Evolutionary conservation across 1,139 yeast species (phyloP), one percentile per base, ranked within the genome.

Genomic region (Yamadazyma friedrichii): DNA sequence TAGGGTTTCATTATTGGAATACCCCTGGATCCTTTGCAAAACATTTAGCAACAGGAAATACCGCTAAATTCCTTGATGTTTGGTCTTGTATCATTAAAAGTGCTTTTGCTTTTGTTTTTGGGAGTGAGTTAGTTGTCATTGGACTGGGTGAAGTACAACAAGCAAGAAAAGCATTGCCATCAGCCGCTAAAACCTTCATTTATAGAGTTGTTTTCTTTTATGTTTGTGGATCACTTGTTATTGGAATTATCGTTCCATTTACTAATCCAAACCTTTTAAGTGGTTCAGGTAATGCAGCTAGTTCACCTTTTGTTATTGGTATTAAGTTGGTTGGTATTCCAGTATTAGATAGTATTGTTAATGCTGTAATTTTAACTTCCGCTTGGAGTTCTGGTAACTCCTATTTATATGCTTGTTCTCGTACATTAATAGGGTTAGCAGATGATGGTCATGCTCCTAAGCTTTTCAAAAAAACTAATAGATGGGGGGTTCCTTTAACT

Each of bases 221-320:
- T 61, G 49, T 74, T 39, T 43, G 61, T 6, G 65, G 76, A 27
- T 64, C 76, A 11, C 62, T 76, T 31, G 62, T 72, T 35, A 62
- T 77, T 42, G 67, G 76, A 31, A 62, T 76, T 47, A 67, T 76
- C 45, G 75, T 77, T 31, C 65, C 80, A 6, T 66, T 61, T 35
- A 65, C 66, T 40, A 76, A 76, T 51, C 58, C 62, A 6, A 39
- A 46, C 1, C 62, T 78, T 50, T 42, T 50, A 29, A 40, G 74
- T 35, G 54, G 50, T 53, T 52, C 61, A 20, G 58, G 66, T 20
- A 59, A 67, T 27, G 76, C 79, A 34, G 74, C 74, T 41, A 62
- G 70, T 8, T 76, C 82, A 5, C 82, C 83, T 4, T 77, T 73
- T 50, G 82, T 77, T 30, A 67, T 77, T 51, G 82, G 80, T 17